Evolutionary conservation across 768 basidiomycete species (phyloP), one percentile per base, ranked within the genome.

Genomic region (Lactarius akahatsu): DNA sequence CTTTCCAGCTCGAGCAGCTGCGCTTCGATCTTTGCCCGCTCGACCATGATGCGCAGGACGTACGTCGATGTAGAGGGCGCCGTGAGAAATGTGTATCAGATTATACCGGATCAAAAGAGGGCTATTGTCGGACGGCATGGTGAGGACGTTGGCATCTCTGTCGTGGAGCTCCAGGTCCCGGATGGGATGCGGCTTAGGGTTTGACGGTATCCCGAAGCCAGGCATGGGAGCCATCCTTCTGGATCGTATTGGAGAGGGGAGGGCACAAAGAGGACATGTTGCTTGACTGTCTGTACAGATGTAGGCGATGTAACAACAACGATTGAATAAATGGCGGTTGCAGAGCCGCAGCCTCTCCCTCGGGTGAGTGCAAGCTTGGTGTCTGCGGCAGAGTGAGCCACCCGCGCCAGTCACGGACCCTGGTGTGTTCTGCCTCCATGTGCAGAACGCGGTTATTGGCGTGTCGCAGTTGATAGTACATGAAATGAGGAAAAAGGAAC

Each of bases 41-140:
- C 87, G 61, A 81, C 79, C 63, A 81, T 80, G 64, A 92, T 82
- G 65, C 90, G 83, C 68, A 85, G 82, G 59, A 83, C 84, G 77
- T 88, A 88, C 36, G 85, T 79, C 28, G 91, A 91, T 54, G 88
- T 89, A 18, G 90, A 90, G 23, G 83, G 86, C 71, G 82, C 82
- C 45, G 89, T 91, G 65, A 23, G 45, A 69, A 65, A 45, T 50
- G 61, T 59, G 34, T 10, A 10, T 34, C 34, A 34, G 34, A 34
- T 40, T 52, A 8, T 20, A 71, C 28, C 45, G 58, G 26, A 16
- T 57, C 9, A 28, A 34, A 64, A 62, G 63, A 63, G 60, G 50
- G 13, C 30, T 47, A 41, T 59, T 26, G n/a, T 84, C 90, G 61
- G 78, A 92, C 91, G 89, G 83, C 65, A 86, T 83, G 45, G 83